Evolutionary conservation across 768 basidiomycete genomes (phyloP).

Genomic region (Chiua virens): DNA sequence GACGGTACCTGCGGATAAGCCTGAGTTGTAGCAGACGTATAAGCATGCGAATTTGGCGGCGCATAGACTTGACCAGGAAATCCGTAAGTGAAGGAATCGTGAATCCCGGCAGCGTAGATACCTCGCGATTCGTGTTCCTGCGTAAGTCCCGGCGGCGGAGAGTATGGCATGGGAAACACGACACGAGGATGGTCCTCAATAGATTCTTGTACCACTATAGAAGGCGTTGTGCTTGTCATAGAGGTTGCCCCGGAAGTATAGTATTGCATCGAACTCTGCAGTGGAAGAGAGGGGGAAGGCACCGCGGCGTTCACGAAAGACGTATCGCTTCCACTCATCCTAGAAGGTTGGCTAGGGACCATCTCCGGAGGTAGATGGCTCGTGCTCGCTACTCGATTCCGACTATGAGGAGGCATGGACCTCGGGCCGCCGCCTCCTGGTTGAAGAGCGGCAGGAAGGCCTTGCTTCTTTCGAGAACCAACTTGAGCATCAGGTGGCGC

Average conservation of each 20-base stretch:
- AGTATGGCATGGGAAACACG: constrained; percentile 6
- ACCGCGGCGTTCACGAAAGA: constrained; percentile 8
- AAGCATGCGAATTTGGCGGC: constrained; percentile 12
- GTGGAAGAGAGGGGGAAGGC: constrained; percentile 1
- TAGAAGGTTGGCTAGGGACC: constrained; percentile 5
- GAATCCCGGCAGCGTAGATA: background rate
- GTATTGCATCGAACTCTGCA: constrained; percentile 7
- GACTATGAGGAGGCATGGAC: constrained; percentile 17
- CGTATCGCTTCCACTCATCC: constrained; percentile 14
- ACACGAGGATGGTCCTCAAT: background rate
- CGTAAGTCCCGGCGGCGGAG: background rate
- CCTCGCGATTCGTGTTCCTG: background rate
- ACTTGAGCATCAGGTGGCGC: constrained; percentile 17
- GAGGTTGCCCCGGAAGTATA: constrained; percentile 2
- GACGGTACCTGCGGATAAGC: constrained; percentile 5
- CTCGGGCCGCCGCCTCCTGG: constrained; percentile 33
- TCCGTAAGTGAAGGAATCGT: constrained; percentile 1
- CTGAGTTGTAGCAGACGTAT: constrained; percentile 3
- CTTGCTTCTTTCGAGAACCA: constrained; percentile 16
- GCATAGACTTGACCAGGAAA: constrained; percentile 6
- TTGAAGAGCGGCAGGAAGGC: constrained; percentile 44
- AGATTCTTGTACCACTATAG: constrained; percentile 19
- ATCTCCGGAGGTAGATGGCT: constrained; percentile 9
- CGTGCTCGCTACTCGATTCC: constrained; percentile 7
- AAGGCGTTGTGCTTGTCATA: constrained; percentile 5